Evolutionary conservation across 2,329 filamentous ascomycete species (phyloP).

Genomic region (Mariannaea sp.): DNA sequence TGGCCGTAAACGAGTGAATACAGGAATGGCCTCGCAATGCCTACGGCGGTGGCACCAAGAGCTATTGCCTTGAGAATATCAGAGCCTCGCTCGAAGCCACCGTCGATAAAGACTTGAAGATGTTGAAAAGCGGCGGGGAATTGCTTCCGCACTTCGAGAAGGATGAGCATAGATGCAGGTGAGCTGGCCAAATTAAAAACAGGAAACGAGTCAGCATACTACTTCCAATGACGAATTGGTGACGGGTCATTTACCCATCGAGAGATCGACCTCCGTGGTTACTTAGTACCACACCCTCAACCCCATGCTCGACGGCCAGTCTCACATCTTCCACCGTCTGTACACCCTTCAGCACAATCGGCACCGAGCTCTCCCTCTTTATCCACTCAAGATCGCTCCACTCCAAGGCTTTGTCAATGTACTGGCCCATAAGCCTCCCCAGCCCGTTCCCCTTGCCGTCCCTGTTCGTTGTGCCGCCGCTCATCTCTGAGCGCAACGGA

Average conservation of each 20-base stretch:
- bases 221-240: rapidly evolving
- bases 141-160: constrained; percentile 55
- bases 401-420: constrained; percentile 55
- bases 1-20: constrained; percentile 60
- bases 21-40: constrained; percentile 57
- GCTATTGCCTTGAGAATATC: constrained; percentile 60
- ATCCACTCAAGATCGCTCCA: constrained; percentile 62
- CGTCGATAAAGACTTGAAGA: constrained; percentile 59
- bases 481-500: constrained; percentile 44
- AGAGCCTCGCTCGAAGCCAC: constrained; percentile 57
- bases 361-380: constrained; percentile 49
- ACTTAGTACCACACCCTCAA: constrained; percentile 59
- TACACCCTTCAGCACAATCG: constrained; percentile 62
- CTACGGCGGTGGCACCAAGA: constrained; percentile 58
- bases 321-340: constrained; percentile 61
- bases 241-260: constrained; percentile 45
- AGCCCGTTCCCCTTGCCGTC: constrained; percentile 59
- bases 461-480: constrained; percentile 49
- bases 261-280: constrained; percentile 64
- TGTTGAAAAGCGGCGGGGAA: constrained; percentile 55
- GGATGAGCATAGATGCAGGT: constrained; percentile 53
- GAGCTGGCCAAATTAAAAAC: constrained; percentile 37
- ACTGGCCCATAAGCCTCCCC: constrained; percentile 56
- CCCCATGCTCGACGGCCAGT: constrained; percentile 52
- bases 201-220: background rate